Base-by-base conservation (phyloP, 1,284 basidiomycete genomes). In the Ceratobasidium sp. region DNA sequence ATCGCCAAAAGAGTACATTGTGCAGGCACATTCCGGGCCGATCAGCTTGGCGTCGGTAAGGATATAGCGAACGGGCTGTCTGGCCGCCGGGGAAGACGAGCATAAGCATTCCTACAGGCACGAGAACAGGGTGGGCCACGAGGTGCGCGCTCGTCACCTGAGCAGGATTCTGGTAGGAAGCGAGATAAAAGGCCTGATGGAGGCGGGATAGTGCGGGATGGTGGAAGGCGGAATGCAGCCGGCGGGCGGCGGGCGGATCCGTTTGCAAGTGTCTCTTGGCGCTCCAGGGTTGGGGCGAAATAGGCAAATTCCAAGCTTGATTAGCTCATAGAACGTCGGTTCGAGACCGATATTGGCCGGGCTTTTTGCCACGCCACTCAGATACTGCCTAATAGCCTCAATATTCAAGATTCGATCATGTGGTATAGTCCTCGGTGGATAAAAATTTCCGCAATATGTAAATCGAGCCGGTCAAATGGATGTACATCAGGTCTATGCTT, bases 321-420 rank as follows among this genome's bases (percentile, higher is more conserved):
- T 59, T 59, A 59, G 56, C 56, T 59, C 56, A 59, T 12, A 12
- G 21, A 48, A n/a, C 46, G 21, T 48, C n/a, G 46, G 46, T 48
- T 48, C 46, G 30, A 36, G 53, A 54, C 53, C 53, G 53, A 54
- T 36, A 54, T 54, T 36, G 53, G 36, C 53, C 30, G 36, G 5
- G 12, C n/a, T 28, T 51, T 54, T 54, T 54, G 14, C 28, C 16
- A 0, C 53, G 16, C 21, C n/a, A 14, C 21, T 53, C 49, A 25
- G 25, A 7, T 25, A 53, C 36, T 38, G 36, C 3, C 36, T 38
- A 9, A 38, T 38, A 38, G 8, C 36, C 36, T 38, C 36, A 8
- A 7, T 38, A 7, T 38, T 38, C 36, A 38, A 38, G 36, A 11
- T 38, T 38, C 9, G 36, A 38, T 38, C 11, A 8, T 38, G 11